Percentiles rank a stretch among this genome's conserved stretches.
phyloP scores from a whole-genome alignment of 2,329 filamentous ascomycete species.

The Fusarium multiceps region DNA sequence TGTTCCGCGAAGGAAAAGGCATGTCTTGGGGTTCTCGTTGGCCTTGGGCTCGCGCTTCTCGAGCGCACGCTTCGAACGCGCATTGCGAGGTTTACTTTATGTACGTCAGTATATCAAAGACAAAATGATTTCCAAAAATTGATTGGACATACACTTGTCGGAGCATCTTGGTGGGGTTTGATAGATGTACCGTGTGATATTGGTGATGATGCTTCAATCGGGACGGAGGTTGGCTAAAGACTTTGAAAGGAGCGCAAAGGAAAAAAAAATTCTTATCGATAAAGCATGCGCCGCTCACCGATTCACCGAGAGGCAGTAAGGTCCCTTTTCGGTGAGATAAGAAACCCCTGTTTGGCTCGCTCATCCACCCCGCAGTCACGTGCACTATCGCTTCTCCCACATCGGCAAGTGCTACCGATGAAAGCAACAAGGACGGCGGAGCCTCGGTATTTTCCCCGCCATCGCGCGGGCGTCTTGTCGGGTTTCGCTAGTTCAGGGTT shows the following conservation, averaged over 20 bases:
- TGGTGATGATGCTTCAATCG: slow-evolving; percentile 23
- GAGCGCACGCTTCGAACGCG: slow-evolving; percentile 93
- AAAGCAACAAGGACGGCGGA: slow-evolving; percentile 33
- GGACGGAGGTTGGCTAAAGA: slow-evolving; percentile 20
- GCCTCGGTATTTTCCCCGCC: slow-evolving; percentile 48
- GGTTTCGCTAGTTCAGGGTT: slow-evolving; percentile 23
- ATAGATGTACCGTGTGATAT: slow-evolving; percentile 23
- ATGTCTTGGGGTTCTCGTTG: slow-evolving; percentile 89
- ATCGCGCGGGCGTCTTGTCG: slow-evolving; percentile 28
- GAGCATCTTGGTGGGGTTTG: slow-evolving; percentile 54
- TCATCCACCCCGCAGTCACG: slow-evolving; percentile 51
- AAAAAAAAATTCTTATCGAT: slow-evolving; percentile 53
- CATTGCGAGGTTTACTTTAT: slow-evolving; percentile 70
- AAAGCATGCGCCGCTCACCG: slow-evolving; percentile 32
- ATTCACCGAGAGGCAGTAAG: slow-evolving; percentile 16
- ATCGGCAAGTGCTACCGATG: slow-evolving; percentile 28
- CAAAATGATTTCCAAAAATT: not conserved
- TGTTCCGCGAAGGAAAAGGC: slow-evolving; percentile 89
- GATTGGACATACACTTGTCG: slow-evolving; percentile 58
- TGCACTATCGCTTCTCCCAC: slow-evolving; percentile 33
- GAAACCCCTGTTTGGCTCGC: not conserved
- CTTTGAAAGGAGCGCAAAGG: slow-evolving; percentile 37
- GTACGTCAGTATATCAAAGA: not conserved
- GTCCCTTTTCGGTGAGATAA: slow-evolving; percentile 8
- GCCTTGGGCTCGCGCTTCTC: slow-evolving; percentile 92